These are phyloP conservation scores for Marchantia paleacea DNA, from an alignment of 225 moss, liverwort and hornwort species.

Conservation along the genomic window DNA sequence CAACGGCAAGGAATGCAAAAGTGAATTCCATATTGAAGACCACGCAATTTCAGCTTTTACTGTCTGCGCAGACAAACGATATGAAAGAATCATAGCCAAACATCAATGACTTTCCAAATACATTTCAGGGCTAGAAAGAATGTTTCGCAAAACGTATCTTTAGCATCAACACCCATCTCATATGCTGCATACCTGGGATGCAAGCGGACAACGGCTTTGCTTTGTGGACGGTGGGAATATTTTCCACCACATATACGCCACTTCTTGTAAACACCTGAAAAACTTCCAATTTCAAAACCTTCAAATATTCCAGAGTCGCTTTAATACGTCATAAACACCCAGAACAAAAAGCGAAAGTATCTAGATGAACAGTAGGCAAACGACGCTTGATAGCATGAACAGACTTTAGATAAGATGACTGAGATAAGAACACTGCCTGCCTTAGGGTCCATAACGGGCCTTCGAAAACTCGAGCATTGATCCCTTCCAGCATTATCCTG, in stretches of 20 bases:
- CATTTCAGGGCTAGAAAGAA: no score
- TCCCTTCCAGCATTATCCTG: constrained; percentile 75
- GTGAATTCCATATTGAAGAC: constrained; percentile 68
- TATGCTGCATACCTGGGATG: not conserved
- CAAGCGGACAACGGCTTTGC: not conserved
- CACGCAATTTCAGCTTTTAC: constrained; percentile 52
- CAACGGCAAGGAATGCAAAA: constrained; percentile 80
- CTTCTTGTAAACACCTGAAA: constrained; percentile 75
- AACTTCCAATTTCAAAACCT: not conserved
- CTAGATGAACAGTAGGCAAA: not conserved
- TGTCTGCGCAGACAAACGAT: constrained; percentile 14
- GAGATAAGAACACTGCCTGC: constrained; percentile 22
- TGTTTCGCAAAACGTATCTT: no score
- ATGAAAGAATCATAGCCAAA: not conserved
- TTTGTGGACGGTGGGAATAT: not conserved
- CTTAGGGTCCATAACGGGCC: constrained; percentile 80
- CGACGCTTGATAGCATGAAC: not conserved
- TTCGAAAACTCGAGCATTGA: constrained; percentile 73
- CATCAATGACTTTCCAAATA: no score
- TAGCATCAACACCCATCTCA: not conserved
- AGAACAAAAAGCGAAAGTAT: not conserved
- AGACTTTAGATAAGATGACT: not conserved
- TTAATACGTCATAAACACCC: not conserved
- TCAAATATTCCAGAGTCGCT: not conserved
- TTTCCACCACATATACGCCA: constrained; percentile 56